Base-by-base conservation (phyloP, 169 alveolate genomes). In the Plasmodium billcollinsi region DNA sequence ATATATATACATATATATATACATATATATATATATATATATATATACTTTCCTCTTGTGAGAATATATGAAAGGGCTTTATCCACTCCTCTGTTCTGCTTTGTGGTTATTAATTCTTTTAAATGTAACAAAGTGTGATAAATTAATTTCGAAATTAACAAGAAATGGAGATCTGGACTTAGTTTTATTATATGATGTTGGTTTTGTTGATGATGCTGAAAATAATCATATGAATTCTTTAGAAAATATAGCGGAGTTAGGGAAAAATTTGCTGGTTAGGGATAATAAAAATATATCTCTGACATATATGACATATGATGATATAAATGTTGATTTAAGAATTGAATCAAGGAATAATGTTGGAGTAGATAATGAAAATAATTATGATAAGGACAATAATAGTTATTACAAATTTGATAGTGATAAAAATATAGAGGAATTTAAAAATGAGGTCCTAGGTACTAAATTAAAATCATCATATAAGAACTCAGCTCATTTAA, bases 101-200 rank as follows among this genome's bases (percentile, higher is more conserved):
- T 33, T 33, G 6, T 33, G 7, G 6, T 33, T 33, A 33, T 33
- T 5, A 9, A 4, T 6, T 9, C 45, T 33, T 33, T 33, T 33
- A 33, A 6, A 33, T 33, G 45, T 33, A 33, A 33, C 9, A 4
- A 80, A 20, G 14, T 12, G 71, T 54, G 66, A 66, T 7, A 26
- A 43, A 2, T 49, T 86, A 66, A 67, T 86, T 24, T 66, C 58
- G 0, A 71, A 59, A 29, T 58, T 86, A 20, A 86, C 92, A 6
- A 71, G 11, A 2, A 39, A 15, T 45, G 92, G 92, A 18, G 92
- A 86, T 54, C 18, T 86, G 2, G 92, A 86, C 8, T 24, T 86
- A 18, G 88, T 86, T 1, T 4, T 86, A 71, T 43, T 86, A 11
- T 62, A 50, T 24, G 92, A 86, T 62, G 50, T 8, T 0, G 92